These are phyloP conservation scores for Aurantiochytrium sp. DNA, from an alignment of 108 stramenopile species.

Conservation along the genomic window DNA sequence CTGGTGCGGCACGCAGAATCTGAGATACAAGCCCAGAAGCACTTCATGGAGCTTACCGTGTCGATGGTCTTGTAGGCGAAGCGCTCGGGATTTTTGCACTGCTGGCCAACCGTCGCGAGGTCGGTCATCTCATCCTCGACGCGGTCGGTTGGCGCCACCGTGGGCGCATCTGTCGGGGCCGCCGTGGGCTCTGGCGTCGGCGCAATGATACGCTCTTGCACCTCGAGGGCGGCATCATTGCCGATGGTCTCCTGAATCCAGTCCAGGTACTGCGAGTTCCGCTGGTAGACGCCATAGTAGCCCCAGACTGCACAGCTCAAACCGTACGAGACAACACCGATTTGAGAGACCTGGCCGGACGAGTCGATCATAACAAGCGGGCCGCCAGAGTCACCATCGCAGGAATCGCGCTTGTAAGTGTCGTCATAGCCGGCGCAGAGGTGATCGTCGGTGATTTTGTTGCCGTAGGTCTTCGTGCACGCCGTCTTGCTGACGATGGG, in stretches of 20 bases:
- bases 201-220: background rate
- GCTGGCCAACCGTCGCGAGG: too few species aligned
- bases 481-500: background rate
- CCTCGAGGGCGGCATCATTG: background rate
- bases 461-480: background rate
- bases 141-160: background rate
- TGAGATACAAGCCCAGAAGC: background rate
- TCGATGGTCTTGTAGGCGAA: background rate
- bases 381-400: background rate
- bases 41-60: background rate
- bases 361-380: background rate
- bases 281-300: background rate
- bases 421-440: background rate
- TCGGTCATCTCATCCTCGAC: too few species aligned
- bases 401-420: background rate
- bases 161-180: background rate
- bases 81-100: too few species aligned
- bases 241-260: background rate
- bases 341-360: background rate
- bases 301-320: background rate
- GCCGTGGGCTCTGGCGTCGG: background rate
- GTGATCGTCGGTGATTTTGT: background rate
- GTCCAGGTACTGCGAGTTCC: background rate
- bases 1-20: background rate
- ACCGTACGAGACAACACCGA: background rate